Evolutionary conservation across 345 rosid genomes (phyloP).

Genomic region (Ceriops zippeliana): DNA sequence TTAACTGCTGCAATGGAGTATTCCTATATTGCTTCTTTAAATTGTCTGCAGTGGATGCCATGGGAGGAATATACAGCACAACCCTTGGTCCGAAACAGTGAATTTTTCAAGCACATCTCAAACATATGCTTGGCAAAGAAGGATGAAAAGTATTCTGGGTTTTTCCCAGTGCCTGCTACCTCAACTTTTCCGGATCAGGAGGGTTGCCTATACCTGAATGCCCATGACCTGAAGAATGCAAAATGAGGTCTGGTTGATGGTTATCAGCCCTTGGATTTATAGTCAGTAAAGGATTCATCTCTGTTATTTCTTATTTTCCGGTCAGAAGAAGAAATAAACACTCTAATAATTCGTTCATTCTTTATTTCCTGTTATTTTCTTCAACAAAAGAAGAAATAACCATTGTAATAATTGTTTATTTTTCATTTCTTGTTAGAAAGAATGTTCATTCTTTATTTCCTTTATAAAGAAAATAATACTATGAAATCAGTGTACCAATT

Average conservation of each 20-base stretch:
- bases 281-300: neutral
- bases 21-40: slow-evolving; percentile 13
- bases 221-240: neutral
- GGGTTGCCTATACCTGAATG: slow-evolving; percentile 10
- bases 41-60: slow-evolving; percentile 70
- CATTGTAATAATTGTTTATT: too few species aligned
- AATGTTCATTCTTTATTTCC: too few species aligned
- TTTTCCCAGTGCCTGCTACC: slow-evolving; percentile 18
- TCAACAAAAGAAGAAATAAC: too few species aligned
- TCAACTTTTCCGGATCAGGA: neutral
- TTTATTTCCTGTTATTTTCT: neutral
- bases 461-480: too few species aligned
- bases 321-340: too few species aligned
- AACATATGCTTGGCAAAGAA: slow-evolving; percentile 35
- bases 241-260: slow-evolving; percentile 3
- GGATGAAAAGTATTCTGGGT: slow-evolving; percentile 31
- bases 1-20: neutral
- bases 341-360: too few species aligned
- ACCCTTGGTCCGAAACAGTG: slow-evolving; percentile 30
- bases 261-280: neutral
- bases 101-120: slow-evolving; percentile 22
- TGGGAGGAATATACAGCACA: slow-evolving; percentile 41
- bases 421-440: too few species aligned
- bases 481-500: neutral
- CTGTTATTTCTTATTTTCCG: neutral